Base-by-base conservation (phyloP, 2,329 filamentous ascomycete genomes). In the Colletotrichum navitas region DNA sequence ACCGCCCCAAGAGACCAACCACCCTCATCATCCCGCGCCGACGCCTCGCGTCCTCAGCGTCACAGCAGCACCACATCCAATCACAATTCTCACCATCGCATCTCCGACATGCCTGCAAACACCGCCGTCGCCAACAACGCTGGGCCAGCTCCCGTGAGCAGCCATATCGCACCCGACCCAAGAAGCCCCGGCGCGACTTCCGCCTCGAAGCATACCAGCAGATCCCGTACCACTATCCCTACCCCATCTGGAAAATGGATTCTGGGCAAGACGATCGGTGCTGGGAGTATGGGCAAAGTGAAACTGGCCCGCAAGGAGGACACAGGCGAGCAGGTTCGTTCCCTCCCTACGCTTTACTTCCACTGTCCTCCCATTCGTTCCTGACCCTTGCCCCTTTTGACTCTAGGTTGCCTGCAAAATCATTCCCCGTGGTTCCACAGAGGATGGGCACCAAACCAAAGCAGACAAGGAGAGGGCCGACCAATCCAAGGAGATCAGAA, bases 201-300 rank as follows among this genome's bases (percentile, higher is more conserved):
- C 16, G 83, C 83, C 55, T 80, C 85, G 59, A 86, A 87, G 76
- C 86, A 86, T 75, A 63, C 61, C n/a, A 84, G 86, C 71, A 87
- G 87, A 75, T 87, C 89, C 66, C 87, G 90, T 77, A 98, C 95
- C 16, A 95, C 93, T 51, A 97, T 99, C 79, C 93, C 93, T 63
- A 94, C 95, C 3, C 91, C 93, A 58, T 94, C 95, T 16, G 96
- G 96, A 69, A 94, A 95, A 85, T 99, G 95, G 94, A 91, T 94
- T 67, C 86, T 99, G 63, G 95, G 95, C 71, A 98, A 98, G 86
- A 98, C 96, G 4, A 96, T 99, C 77, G 96, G 96, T 72, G 94
- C 95, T 64, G 96, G 96, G 62, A 98, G 95, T 81, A 99, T 99
- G 96, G 96, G 96, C 75, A 98, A 98, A 82, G 96, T 99, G 74